A percentile compares a stretch with the other conserved stretches of the same genome.
These are phyloP conservation scores for Phaeosphaeriaceae sp. DNA, from an alignment of 2,329 filamentous ascomycete genomes.

Conservation along the genomic window DNA sequence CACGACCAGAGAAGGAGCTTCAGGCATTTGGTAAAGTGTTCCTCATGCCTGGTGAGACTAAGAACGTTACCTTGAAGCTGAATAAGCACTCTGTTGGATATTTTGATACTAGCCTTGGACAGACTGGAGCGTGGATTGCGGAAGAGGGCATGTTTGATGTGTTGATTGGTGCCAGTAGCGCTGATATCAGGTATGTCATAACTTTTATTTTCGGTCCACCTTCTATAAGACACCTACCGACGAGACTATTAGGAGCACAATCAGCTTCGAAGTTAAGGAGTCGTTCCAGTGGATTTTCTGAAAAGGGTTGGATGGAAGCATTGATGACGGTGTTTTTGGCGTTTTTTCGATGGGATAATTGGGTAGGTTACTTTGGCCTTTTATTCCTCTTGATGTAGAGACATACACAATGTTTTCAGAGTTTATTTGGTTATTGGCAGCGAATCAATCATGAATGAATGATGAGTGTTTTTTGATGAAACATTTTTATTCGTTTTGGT, in stretches of 20 bases:
- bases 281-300: constrained; percentile 71
- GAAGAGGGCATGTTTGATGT: constrained; percentile 69
- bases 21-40: constrained; percentile 65
- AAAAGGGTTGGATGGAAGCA: background rate
- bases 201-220: too few species aligned
- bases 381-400: too few species aligned
- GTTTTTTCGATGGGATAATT: background rate
- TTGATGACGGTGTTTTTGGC: background rate
- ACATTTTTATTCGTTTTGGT: too few species aligned
- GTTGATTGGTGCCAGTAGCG: constrained; percentile 66
- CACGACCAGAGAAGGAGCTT: constrained; percentile 72
- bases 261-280: constrained; percentile 65
- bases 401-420: too few species aligned
- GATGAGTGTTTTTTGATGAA: too few species aligned
- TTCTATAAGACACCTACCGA: constrained; percentile 15
- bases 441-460: too few species aligned
- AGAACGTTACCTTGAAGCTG: constrained; percentile 37
- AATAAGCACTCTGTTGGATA: constrained; percentile 62
- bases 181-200: constrained; percentile 68
- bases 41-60: constrained; percentile 46
- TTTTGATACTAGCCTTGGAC: constrained; percentile 63
- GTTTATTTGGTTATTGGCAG: too few species aligned
- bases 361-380: too few species aligned
- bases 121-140: constrained; percentile 64
- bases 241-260: constrained; percentile 49